Base-by-base conservation (phyloP, 1,284 basidiomycete species). In the Cryptococcus maquisensis region DNA sequence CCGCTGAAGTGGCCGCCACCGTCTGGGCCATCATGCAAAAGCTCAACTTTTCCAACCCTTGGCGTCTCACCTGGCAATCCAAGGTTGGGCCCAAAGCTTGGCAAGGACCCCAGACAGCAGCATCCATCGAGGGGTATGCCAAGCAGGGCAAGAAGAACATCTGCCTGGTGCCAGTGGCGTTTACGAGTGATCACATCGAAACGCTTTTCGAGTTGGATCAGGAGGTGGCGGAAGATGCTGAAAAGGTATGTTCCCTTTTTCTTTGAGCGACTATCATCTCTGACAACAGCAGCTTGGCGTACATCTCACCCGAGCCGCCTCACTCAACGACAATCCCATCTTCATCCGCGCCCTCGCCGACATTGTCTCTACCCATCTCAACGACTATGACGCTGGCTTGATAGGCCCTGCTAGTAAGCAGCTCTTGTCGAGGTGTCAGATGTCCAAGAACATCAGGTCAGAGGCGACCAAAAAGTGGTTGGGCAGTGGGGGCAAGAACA, bases 131-230 rank as follows among this genome's bases (percentile, higher is more conserved):
- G 72, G 96, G 95, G 13, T 83, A 96, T 50, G 90, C 90, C 39
- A 86, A 90, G 60, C 80, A 90, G 44, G 93, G 92, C 18, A 83
- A 84, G 73, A 97, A 95, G 77, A 85, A 83, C 62, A 85, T 86
- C n/a, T 82, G 97, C 49, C 81, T 96, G 35, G 85, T 99, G 2
- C 96, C 96, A 1, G 93, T 99, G 60, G 95, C 96, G 18, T 99
- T 99, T 78, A 99, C 96, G 18, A 92, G 87, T 72, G 96, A 99
- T 78, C 96, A 98, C 76, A 98, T 99, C 70, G 96, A 99, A 79
- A 99, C 96, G 23, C 81, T 99, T 45, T 98, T 88, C 73, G 96
- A 98, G 78, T 82, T 98, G 47, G 96, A 99, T 76, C 77, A 94
- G 52, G 96, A 99, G 75, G 94, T 98, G 67, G 83, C 82, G 57